Conservation (phyloP, 1,139 yeast species). For the Pichia sp. region DNA sequence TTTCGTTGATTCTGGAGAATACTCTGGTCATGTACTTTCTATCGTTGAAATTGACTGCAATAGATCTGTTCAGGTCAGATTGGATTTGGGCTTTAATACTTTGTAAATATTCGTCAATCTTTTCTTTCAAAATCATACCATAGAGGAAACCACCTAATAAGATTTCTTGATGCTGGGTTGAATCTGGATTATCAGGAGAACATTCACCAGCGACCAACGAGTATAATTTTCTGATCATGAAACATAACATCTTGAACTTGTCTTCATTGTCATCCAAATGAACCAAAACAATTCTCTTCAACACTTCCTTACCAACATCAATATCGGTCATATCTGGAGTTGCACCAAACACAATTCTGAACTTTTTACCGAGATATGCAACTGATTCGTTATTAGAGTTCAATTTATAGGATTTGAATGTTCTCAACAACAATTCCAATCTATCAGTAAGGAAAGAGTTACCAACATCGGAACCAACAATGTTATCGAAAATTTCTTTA, state of each 20-base stretch:
- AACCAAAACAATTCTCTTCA: conserved; percentile 79
- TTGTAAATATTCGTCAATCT: conserved; percentile 85
- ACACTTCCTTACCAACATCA: conserved; percentile 83
- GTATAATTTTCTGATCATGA: conserved; percentile 93
- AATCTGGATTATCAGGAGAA: conserved; percentile 97
- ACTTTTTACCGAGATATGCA: conserved; percentile 92
- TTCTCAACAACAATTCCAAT: conserved; percentile 82
- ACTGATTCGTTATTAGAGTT: conserved; percentile 80
- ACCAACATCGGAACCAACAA: conserved; percentile 77
- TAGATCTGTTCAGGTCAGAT: conserved; percentile 73
- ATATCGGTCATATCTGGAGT: conserved; percentile 82
- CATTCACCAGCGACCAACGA: conserved; percentile 96
- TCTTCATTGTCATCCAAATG: conserved; percentile 68
- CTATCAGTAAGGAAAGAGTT: conserved; percentile 97
- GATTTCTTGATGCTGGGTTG: conserved; percentile 97
- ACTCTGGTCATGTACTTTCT: conserved; percentile 76
- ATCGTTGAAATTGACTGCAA: conserved; percentile 78
- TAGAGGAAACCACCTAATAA: conserved; percentile 91
- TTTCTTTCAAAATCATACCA: conserved; percentile 95
- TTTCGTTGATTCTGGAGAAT: conserved; percentile 75
- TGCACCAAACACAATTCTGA: conserved; percentile 87
- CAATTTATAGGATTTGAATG: conserved; percentile 73
- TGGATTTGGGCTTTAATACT: conserved; percentile 66
- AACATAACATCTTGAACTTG: conserved; percentile 78
- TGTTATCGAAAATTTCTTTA: conserved; percentile 91